These are phyloP conservation scores for Clonostachys sp. DNA, from an alignment of 2,329 filamentous ascomycete genomes.

Conservation along the genomic window DNA sequence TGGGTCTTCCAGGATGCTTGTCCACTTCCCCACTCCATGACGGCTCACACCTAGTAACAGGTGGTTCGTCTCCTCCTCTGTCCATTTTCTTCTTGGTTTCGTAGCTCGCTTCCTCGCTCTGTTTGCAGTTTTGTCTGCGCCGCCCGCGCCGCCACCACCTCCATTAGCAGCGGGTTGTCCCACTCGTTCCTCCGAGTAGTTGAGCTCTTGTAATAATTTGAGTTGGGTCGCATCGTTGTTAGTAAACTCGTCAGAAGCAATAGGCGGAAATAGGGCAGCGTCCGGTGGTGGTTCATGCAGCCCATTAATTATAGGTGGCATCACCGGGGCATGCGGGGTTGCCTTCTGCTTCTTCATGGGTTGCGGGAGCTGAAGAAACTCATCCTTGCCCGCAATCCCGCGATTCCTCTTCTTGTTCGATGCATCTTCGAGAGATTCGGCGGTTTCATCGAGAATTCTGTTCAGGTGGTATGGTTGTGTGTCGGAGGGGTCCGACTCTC, in stretches of 20 bases:
- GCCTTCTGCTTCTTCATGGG: slow-evolving; percentile 61
- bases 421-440: slow-evolving; percentile 36
- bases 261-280: slow-evolving; percentile 59
- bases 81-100: slow-evolving; percentile 59
- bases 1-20: slow-evolving; percentile 56
- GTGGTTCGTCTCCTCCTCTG: slow-evolving; percentile 60
- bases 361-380: slow-evolving; percentile 60
- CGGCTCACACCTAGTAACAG: slow-evolving; percentile 56
- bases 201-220: slow-evolving; percentile 31
- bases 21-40: slow-evolving; percentile 63
- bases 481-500: slow-evolving; percentile 28
- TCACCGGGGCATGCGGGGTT: slow-evolving; percentile 46
- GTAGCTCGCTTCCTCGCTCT: slow-evolving; percentile 44
- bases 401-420: slow-evolving; percentile 51
- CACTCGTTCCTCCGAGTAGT: background rate
- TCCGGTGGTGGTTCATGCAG: slow-evolving; percentile 58
- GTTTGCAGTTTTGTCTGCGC: slow-evolving; percentile 16
- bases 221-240: slow-evolving; percentile 37
- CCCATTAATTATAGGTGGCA: slow-evolving; percentile 63
- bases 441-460: slow-evolving; percentile 39
- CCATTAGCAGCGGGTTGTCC: slow-evolving; percentile 14
- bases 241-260: slow-evolving; percentile 51
- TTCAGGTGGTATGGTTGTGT: slow-evolving; percentile 33
- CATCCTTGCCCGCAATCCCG: slow-evolving; percentile 45
- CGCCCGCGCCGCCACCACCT: slow-evolving; percentile 8